phyloP scores from a whole-genome alignment of 176 grass and related monocot genomes.

The Hordeum marinum region DNA sequence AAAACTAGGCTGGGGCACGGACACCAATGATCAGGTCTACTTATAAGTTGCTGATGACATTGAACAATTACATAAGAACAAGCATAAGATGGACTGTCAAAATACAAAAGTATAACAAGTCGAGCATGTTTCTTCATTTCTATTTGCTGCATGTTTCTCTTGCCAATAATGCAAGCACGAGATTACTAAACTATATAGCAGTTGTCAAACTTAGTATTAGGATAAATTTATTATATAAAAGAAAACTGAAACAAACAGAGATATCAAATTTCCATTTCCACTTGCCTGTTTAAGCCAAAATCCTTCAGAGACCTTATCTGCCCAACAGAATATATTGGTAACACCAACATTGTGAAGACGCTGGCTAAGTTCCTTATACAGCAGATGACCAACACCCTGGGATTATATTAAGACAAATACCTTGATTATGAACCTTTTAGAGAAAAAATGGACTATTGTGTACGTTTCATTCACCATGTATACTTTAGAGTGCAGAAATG shows the following conservation, averaged over 20 bases:
- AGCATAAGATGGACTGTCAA: background rate
- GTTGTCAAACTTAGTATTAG: background rate
- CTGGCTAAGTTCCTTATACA: conserved; percentile 68
- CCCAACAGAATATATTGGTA: conserved; percentile 79
- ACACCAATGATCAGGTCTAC: background rate
- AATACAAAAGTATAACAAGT: conserved; percentile 11
- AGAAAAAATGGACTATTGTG: background rate
- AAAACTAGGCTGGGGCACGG: background rate
- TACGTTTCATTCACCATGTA: conserved; percentile 2
- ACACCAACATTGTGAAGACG: conserved; percentile 86
- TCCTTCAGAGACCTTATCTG: conserved; percentile 71
- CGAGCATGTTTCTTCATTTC: background rate
- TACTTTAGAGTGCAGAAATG: background rate
- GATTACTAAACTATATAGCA: background rate
- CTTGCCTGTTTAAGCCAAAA: conserved; percentile 98
- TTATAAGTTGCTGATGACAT: background rate
- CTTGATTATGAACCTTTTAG: background rate
- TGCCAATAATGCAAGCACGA: background rate
- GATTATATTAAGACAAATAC: conserved; percentile 23
- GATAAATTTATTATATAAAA: conserved; percentile 2
- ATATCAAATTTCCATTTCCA: background rate
- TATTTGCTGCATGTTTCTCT: background rate
- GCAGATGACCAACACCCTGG: conserved; percentile 69
- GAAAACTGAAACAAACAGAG: background rate
- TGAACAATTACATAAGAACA: background rate